These are phyloP conservation scores for Clarireedia monteithiana DNA, from an alignment of 2,329 filamentous ascomycete genomes.

Conservation along the genomic window DNA sequence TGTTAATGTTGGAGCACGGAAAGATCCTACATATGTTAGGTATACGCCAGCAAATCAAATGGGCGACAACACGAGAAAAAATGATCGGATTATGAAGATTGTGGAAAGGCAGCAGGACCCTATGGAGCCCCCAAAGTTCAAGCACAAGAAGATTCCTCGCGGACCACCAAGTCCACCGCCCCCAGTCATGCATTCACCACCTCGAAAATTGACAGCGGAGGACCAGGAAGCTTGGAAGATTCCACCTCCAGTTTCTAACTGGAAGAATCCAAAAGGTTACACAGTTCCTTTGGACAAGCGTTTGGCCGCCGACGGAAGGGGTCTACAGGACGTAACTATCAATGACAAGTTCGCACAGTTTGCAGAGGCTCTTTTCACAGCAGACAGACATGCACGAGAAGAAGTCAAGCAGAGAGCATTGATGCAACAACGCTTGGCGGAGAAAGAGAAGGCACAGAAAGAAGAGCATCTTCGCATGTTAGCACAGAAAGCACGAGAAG, in stretches of 20 bases:
- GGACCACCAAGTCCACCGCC: constrained; percentile 89
- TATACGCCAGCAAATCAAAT: constrained; percentile 97
- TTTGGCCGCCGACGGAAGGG: constrained; percentile 84
- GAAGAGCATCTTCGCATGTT: constrained; percentile 84
- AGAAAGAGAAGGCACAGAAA: constrained; percentile 93
- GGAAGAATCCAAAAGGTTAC: constrained; percentile 99
- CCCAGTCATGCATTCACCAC: constrained; percentile 90
- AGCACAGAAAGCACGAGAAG: constrained; percentile 86
- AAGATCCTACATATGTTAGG: constrained; percentile 86
- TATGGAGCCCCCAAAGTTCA: constrained; percentile 96
- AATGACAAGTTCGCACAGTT: constrained; percentile 99
- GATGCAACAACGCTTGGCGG: constrained; percentile 93
- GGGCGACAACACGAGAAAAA: constrained; percentile 78
- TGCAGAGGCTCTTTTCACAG: constrained; percentile 87
- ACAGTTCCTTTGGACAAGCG: constrained; percentile 94
- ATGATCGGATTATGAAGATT: constrained; percentile 97
- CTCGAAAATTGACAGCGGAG: constrained; percentile 88
- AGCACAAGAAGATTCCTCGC: constrained; percentile 95
- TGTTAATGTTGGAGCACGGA: constrained; percentile 70
- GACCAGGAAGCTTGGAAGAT: constrained; percentile 97
- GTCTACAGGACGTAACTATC: constrained; percentile 87
- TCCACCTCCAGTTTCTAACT: constrained; percentile 85
- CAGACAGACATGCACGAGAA: constrained; percentile 88
- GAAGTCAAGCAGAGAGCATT: constrained; percentile 86
- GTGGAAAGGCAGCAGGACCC: constrained; percentile 89